Percentiles rank a stretch among this genome's conserved stretches.
These are phyloP conservation scores for Solanum tarijense DNA, from an alignment of 257 asterid genomes.

Conservation along the genomic window DNA sequence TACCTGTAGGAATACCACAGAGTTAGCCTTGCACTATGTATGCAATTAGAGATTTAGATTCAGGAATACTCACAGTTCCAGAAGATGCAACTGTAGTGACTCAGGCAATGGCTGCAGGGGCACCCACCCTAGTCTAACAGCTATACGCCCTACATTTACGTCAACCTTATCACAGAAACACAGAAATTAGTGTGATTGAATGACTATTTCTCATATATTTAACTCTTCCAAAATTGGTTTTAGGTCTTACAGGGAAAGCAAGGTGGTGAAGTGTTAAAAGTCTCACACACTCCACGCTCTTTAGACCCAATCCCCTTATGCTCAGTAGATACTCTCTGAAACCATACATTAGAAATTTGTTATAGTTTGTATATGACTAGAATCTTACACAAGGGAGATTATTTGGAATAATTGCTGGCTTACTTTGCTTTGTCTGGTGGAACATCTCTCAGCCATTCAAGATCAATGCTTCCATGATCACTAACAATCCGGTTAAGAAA, in stretches of 20 bases:
- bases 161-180: conserved; percentile 53
- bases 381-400: background rate
- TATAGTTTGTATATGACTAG: background rate
- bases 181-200: conserved; percentile 5
- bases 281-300: conserved; percentile 96
- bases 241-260: conserved; percentile 88
- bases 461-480: conserved; percentile 82
- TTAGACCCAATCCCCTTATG: conserved; percentile 86
- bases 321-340: conserved; percentile 92
- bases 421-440: conserved; percentile 98
- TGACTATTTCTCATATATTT: conserved; percentile 6
- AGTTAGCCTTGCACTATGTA: background rate
- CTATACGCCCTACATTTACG: conserved; percentile 96
- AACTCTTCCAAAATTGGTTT: conserved; percentile 4
- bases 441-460: conserved; percentile 92
- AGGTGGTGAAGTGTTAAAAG: conserved; percentile 98
- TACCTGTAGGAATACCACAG: conserved; percentile 20
- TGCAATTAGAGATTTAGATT: background rate
- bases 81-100: conserved; percentile 90
- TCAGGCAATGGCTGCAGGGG: conserved; percentile 98
- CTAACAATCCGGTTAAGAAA: conserved; percentile 73
- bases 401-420: conserved; percentile 10
- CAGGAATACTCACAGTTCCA: conserved; percentile 67
- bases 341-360: conserved; percentile 9
- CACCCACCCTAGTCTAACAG: conserved; percentile 98